Conservation (phyloP, 495 filamentous ascomycete species). For the Tuber aestivum region DNA sequence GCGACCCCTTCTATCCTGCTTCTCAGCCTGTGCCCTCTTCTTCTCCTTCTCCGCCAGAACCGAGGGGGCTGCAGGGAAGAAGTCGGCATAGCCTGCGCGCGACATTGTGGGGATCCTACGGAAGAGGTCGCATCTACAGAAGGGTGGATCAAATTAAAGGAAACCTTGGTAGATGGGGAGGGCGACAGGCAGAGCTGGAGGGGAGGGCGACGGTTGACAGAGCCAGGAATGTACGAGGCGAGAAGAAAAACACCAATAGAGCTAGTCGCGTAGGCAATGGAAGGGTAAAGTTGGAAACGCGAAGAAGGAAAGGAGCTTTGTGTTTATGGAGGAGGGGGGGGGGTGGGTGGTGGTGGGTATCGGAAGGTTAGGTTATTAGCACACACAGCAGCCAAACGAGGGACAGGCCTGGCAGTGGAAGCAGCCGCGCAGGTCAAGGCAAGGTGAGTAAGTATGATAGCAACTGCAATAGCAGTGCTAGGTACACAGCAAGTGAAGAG, state of each 20-base stretch:
- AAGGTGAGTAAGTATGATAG: background rate
- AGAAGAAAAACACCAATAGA: conserved; percentile 22
- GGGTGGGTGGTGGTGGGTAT: background rate
- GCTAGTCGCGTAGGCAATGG: conserved; percentile 33
- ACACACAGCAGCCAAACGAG: conserved; percentile 2
- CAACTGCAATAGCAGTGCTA: background rate
- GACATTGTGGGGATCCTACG: conserved; percentile 56
- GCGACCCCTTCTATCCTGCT: conserved; percentile 42
- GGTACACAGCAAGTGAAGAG: background rate
- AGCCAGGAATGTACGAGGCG: conserved; percentile 25
- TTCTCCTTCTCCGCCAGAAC: conserved; percentile 48
- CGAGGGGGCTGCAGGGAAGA: conserved; percentile 80
- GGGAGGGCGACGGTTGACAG: conserved; percentile 5
- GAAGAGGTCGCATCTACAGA: conserved; percentile 42
- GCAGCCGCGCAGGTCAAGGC: background rate
- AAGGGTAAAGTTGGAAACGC: conserved; percentile 25
- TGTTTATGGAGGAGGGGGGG: background rate
- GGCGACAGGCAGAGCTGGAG: background rate
- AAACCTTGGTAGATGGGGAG: background rate
- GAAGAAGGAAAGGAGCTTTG: conserved; percentile 20
- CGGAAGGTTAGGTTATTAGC: background rate
- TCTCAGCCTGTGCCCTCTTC: conserved; percentile 43
- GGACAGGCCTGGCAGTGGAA: background rate
- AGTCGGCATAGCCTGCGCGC: conserved; percentile 82
- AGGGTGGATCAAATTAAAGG: conserved; percentile 11